phyloP scores from a whole-genome alignment of 1,139 yeast species.

The Yamadazyma blattariae region DNA sequence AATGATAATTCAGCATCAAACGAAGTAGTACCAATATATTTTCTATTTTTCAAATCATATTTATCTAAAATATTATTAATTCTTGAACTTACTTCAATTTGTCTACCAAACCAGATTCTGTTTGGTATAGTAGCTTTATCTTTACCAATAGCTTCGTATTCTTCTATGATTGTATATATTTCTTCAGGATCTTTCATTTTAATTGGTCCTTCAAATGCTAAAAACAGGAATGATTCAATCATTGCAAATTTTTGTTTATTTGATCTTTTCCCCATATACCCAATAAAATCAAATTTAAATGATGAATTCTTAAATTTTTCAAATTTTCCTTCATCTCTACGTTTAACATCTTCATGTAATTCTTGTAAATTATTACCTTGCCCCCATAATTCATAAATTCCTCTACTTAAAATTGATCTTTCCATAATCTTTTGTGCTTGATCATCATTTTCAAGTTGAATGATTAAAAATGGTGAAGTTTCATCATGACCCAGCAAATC shows the following conservation, averaged over 20 bases:
- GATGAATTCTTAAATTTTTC: conserved; percentile 39
- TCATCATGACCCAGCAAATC: conserved; percentile 62
- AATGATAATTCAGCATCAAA: conserved; percentile 88
- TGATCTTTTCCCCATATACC: conserved; percentile 67
- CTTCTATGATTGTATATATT: conserved; percentile 70
- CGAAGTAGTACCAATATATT: conserved; percentile 92
- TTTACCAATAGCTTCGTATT: conserved; percentile 53
- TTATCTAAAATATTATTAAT: conserved; percentile 60
- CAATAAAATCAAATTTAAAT: conserved; percentile 80
- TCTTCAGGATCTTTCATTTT: conserved; percentile 77
- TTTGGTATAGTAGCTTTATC: conserved; percentile 54
- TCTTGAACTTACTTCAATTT: conserved; percentile 65
- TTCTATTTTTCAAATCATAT: conserved; percentile 79
- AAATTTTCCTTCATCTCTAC: conserved; percentile 24
- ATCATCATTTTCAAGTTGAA: conserved; percentile 61
- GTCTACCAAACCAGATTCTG: conserved; percentile 72
- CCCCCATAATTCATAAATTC: conserved; percentile 87
- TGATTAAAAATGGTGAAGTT: conserved; percentile 66
- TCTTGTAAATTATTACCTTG: conserved; percentile 54
- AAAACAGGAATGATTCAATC: conserved; percentile 70
- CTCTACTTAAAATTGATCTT: conserved; percentile 69
- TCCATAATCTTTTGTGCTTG: conserved; percentile 62
- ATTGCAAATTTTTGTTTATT: conserved; percentile 54
- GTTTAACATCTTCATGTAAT: conserved; percentile 54
- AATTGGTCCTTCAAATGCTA: conserved; percentile 76